A percentile compares a stretch with the other conserved stretches of the same genome.
phyloP scores from a whole-genome alignment of 2,329 filamentous ascomycete species.

The Didymella exigua region DNA sequence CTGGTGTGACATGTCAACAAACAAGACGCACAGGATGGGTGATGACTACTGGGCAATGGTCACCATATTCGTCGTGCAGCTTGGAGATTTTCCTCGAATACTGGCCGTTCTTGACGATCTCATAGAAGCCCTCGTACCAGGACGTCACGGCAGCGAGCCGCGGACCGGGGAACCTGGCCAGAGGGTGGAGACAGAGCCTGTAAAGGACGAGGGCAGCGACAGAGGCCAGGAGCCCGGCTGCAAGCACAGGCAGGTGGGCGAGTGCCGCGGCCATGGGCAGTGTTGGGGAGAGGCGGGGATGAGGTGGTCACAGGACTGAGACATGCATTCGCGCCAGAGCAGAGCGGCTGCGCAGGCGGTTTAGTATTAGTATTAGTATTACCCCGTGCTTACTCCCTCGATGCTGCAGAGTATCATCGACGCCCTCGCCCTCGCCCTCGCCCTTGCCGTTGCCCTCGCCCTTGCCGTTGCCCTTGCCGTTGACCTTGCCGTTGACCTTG shows the following conservation, averaged over 20 bases:
- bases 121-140: slow-evolving; percentile 46
- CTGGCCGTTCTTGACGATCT: slow-evolving; percentile 40
- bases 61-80: slow-evolving; percentile 44
- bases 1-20: slow-evolving; percentile 21
- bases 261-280: slow-evolving; percentile 12
- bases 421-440: too few species aligned
- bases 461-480: too few species aligned
- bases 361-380: background rate
- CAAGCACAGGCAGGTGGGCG: slow-evolving; percentile 15
- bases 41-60: background rate
- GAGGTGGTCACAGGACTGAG: slow-evolving; percentile 8
- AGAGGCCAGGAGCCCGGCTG: slow-evolving; percentile 22
- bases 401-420: too few species aligned
- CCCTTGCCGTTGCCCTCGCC: too few species aligned
- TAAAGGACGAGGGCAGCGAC: slow-evolving; percentile 39
- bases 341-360: background rate
- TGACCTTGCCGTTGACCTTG: too few species aligned
- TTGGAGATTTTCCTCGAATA: slow-evolving; percentile 39
- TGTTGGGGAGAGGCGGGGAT: slow-evolving; percentile 3
- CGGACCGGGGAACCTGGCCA: slow-evolving; percentile 54
- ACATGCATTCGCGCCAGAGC: slow-evolving; percentile 7
- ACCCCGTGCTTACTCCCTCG: too few species aligned
- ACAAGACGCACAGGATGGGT: background rate
- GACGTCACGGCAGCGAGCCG: slow-evolving; percentile 37
- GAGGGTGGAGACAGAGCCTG: slow-evolving; percentile 52